Evolutionary conservation across 179 eudicot species (phyloP).

Genomic region (Silene vulgaris): DNA sequence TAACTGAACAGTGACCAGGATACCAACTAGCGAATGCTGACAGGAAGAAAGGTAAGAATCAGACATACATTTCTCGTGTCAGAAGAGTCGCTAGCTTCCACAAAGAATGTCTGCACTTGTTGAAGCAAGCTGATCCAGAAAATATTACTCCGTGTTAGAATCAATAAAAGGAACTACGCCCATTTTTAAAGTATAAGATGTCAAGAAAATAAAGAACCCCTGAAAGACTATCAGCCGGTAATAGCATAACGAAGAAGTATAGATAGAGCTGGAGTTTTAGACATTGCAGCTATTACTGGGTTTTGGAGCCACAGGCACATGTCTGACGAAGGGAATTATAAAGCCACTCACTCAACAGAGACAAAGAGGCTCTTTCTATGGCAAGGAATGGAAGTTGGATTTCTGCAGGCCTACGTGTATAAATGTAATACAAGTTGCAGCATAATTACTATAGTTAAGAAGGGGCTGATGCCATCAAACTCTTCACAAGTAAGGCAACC

Average conservation of each 20-base stretch:
- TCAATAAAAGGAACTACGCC: neutral
- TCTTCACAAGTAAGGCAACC: no score
- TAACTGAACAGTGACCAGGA: no score
- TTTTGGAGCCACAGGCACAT: no score
- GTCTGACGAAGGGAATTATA: no score
- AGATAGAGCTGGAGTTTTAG: no score
- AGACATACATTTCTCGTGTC: constrained; percentile 70
- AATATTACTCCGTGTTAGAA: neutral
- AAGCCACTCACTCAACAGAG: neutral
- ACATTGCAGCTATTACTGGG: no score
- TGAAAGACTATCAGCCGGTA: neutral
- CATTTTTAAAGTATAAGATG: constrained; percentile 2
- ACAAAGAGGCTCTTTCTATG: neutral
- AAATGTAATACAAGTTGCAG: no score
- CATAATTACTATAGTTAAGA: no score
- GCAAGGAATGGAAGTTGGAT: no score
- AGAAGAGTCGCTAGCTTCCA: constrained; percentile 53
- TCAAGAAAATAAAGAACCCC: neutral
- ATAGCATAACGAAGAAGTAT: neutral
- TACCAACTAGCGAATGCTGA: no score
- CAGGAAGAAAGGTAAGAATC: neutral
- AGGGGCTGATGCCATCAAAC: no score
- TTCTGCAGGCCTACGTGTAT: no score
- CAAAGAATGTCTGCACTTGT: constrained; percentile 67
- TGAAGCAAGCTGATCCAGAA: constrained; percentile 58